These are phyloP conservation scores for Balakata baccata DNA, from an alignment of 345 rosid species.

Conservation along the genomic window DNA sequence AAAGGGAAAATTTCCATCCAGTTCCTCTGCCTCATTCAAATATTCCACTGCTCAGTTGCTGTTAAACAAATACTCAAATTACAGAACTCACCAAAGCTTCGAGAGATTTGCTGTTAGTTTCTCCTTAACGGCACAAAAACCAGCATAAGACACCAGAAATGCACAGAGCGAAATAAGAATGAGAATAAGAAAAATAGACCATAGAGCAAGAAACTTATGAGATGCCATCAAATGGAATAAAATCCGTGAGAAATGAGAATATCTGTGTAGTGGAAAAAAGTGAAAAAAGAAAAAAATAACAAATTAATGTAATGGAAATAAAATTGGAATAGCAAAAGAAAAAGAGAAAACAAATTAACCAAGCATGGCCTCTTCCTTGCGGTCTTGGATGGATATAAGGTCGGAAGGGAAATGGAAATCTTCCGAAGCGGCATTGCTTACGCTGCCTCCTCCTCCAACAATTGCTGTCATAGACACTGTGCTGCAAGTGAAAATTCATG, in stretches of 20 bases:
- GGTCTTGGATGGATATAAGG: conserved; percentile 59
- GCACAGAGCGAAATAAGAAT: too few species aligned
- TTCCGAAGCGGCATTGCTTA: conserved; percentile 47
- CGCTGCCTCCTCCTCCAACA: conserved; percentile 51
- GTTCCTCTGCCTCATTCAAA: not conserved
- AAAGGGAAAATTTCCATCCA: too few species aligned
- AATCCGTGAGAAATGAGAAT: too few species aligned
- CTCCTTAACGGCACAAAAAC: conserved; percentile 45
- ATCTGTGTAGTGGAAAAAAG: too few species aligned
- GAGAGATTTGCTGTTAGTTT: conserved; percentile 62
- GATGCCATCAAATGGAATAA: too few species aligned
- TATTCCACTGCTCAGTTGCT: not conserved
- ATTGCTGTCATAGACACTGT: conserved; percentile 70
- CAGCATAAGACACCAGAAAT: not conserved
- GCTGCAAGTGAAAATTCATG: too few species aligned
- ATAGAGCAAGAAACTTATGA: too few species aligned
- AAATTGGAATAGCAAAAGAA: not conserved
- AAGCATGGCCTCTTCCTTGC: conserved; percentile 57
- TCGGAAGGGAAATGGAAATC: conserved; percentile 66
- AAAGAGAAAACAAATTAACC: conserved; percentile 29
- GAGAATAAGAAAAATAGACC: too few species aligned
- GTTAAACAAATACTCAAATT: not conserved
- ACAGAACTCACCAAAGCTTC: conserved; percentile 69
- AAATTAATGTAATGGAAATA: too few species aligned
- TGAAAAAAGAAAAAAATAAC: too few species aligned